Percentiles rank a stretch among this genome's conserved stretches.
Evolutionary conservation across 306 rosid species (phyloP).

Genomic region (Urtica urens): DNA sequence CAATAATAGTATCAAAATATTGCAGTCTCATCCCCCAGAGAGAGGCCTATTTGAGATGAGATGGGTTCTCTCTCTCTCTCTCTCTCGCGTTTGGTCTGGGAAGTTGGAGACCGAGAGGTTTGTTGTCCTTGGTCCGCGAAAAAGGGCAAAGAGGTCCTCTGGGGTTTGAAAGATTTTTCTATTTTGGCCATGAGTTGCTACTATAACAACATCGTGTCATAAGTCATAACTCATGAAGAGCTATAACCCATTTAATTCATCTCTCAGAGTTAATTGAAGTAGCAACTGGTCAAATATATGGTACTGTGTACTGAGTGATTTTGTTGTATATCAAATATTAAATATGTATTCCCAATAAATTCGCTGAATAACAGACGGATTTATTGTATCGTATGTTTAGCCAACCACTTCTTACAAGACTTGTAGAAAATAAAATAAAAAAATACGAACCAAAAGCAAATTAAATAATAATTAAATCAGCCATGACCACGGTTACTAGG

Average conservation of each 20-base stretch:
- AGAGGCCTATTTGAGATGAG: not conserved
- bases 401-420: not conserved
- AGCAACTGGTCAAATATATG: too few relatives aligned
- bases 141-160: conserved; percentile 1
- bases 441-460: not conserved
- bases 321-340: too few relatives aligned
- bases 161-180: conserved; percentile 3
- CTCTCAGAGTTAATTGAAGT: too few relatives aligned
- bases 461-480: too few relatives aligned
- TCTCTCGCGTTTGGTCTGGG: conserved; percentile 25
- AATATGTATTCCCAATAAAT: not conserved
- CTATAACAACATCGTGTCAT: conserved; percentile 3
- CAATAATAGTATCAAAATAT: conserved; percentile 16
- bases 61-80: conserved; percentile 1
- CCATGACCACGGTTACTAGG: too few relatives aligned
- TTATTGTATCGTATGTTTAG: not conserved
- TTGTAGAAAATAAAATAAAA: not conserved
- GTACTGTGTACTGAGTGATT: too few relatives aligned
- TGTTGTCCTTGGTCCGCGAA: conserved; percentile 24
- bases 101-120: conserved; percentile 29
- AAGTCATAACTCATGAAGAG: conserved; percentile 12
- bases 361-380: not conserved
- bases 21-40: conserved; percentile 1
- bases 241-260: too few relatives aligned
- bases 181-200: conserved; percentile 18